phyloP scores from a whole-genome alignment of 305 asterid genomes.

The Rubia tinctorum region DNA sequence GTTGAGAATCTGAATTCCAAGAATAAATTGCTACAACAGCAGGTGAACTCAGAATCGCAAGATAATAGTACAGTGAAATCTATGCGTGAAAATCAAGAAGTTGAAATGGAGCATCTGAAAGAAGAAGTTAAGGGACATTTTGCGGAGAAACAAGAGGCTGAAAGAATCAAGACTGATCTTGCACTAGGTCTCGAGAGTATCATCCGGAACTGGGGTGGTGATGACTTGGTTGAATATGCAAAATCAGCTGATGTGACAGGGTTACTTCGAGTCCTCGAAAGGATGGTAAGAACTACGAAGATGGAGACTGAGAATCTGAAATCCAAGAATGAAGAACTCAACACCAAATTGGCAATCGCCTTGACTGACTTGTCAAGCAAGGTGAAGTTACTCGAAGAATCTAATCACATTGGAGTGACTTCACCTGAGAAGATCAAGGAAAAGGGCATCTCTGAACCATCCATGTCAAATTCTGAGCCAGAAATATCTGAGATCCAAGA shows the following conservation, averaged over 20 bases:
- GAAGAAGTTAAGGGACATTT: slow-evolving; percentile 45
- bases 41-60: background rate
- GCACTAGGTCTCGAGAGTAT: slow-evolving; percentile 57
- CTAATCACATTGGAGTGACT: slow-evolving; percentile 40
- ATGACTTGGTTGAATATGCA: slow-evolving; percentile 47
- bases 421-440: slow-evolving; percentile 56
- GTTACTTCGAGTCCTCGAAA: slow-evolving; percentile 60
- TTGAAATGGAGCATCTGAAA: slow-evolving; percentile 57
- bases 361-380: slow-evolving; percentile 73
- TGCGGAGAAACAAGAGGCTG: slow-evolving; percentile 36
- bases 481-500: slow-evolving; percentile 98
- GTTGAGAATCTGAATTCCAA: background rate
- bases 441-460: slow-evolving; percentile 43
- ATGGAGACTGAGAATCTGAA: slow-evolving; percentile 63
- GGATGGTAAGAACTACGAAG: slow-evolving; percentile 44
- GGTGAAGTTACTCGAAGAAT: slow-evolving; percentile 65
- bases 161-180: slow-evolving; percentile 44
- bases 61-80: slow-evolving; percentile 32
- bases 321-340: slow-evolving; percentile 67
- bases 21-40: background rate
- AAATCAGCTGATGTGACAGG: slow-evolving; percentile 40
- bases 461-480: slow-evolving; percentile 54
- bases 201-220: slow-evolving; percentile 63
- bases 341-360: slow-evolving; percentile 57
- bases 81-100: slow-evolving; percentile 44